Percentiles rank a stretch among this genome's conserved stretches.
Conservation (phyloP, 352 stramenopile species). For the Globisporangium okanoganense region DNA sequence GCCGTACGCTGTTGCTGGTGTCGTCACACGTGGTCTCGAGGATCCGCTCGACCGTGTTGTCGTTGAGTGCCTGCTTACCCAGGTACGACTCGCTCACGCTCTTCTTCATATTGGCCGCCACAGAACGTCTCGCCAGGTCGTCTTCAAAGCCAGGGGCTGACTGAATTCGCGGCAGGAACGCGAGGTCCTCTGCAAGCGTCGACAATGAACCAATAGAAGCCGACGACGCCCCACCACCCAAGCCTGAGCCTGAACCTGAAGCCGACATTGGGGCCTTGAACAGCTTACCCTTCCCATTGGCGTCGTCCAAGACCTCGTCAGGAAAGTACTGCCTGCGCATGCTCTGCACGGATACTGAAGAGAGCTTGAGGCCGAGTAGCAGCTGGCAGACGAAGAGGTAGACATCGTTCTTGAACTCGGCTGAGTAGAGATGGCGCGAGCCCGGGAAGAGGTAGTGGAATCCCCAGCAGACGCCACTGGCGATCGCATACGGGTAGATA, state of each 20-base stretch:
- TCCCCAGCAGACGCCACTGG: conserved; percentile 73
- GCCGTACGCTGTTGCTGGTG: conserved; percentile 3
- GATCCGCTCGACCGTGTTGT: conserved; percentile 64
- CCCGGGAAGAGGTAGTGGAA: conserved; percentile 88
- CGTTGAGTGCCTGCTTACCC: conserved; percentile 36
- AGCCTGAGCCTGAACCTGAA: background rate
- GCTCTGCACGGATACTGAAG: conserved; percentile 54
- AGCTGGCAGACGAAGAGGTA: conserved; percentile 77
- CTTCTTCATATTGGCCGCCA: conserved; percentile 22
- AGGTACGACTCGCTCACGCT: conserved; percentile 53
- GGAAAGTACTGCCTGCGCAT: conserved; percentile 70
- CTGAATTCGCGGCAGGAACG: conserved; percentile 25
- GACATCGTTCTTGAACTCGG: conserved; percentile 76
- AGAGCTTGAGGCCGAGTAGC: conserved; percentile 65
- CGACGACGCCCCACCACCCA: background rate
- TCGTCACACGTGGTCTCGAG: conserved; percentile 20
- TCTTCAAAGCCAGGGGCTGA: conserved; percentile 12
- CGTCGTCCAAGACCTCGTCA: conserved; percentile 69
- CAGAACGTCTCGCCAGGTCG: background rate
- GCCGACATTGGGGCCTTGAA: conserved; percentile 8
- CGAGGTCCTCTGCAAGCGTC: conserved; percentile 12
- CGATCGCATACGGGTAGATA: conserved; percentile 85
- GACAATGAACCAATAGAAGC: conserved; percentile 2
- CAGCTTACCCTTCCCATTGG: conserved; percentile 30
- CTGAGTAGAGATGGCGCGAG: conserved; percentile 80